Percentiles rank a stretch among this genome's conserved stretches.
phyloP scores from a whole-genome alignment of 306 rosid species.

The Lathyrus tuberosus region DNA sequence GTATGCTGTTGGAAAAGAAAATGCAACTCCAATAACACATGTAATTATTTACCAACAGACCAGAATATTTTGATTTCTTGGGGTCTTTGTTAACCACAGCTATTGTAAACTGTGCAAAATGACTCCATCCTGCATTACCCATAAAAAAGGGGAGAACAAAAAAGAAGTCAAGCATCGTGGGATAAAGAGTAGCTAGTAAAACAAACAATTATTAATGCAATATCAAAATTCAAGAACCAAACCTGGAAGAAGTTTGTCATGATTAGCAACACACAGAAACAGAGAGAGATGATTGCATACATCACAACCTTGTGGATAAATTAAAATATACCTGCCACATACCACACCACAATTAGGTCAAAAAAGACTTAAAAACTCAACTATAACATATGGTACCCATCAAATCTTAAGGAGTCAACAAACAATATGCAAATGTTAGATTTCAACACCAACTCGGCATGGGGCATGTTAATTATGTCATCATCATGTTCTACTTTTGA shows the following conservation, averaged over 20 bases:
- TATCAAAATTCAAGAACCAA: slow-evolving; percentile 33
- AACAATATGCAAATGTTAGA: slow-evolving; percentile 30
- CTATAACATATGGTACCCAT: slow-evolving; percentile 20
- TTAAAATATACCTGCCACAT: slow-evolving; percentile 91
- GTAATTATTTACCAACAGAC: slow-evolving; percentile 54
- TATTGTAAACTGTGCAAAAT: slow-evolving; percentile 97
- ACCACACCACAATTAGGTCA: slow-evolving; percentile 37
- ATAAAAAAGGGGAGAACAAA: slow-evolving; percentile 22
- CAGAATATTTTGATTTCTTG: slow-evolving; percentile 93
- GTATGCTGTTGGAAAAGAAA: neutral
- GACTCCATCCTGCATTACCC: slow-evolving; percentile 86
- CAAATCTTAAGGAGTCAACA: slow-evolving; percentile 31
- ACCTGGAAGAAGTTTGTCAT: slow-evolving; percentile 99
- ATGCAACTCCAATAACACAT: slow-evolving; percentile 34
- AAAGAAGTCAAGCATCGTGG: slow-evolving; percentile 9
- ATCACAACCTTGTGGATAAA: slow-evolving; percentile 98
- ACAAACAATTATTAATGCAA: slow-evolving; percentile 26
- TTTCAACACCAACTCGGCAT: slow-evolving; percentile 13
- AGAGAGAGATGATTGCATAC: slow-evolving; percentile 97
- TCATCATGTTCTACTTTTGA: slow-evolving; percentile 18
- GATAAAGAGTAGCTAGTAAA: slow-evolving; percentile 16
- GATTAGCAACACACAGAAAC: slow-evolving; percentile 98
- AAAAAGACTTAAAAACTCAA: slow-evolving; percentile 16
- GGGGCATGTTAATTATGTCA: slow-evolving; percentile 21
- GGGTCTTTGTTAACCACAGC: slow-evolving; percentile 97